Evolutionary conservation across 208 protist genomes (phyloP).

Genomic region (Trypanosoma grayi): DNA sequence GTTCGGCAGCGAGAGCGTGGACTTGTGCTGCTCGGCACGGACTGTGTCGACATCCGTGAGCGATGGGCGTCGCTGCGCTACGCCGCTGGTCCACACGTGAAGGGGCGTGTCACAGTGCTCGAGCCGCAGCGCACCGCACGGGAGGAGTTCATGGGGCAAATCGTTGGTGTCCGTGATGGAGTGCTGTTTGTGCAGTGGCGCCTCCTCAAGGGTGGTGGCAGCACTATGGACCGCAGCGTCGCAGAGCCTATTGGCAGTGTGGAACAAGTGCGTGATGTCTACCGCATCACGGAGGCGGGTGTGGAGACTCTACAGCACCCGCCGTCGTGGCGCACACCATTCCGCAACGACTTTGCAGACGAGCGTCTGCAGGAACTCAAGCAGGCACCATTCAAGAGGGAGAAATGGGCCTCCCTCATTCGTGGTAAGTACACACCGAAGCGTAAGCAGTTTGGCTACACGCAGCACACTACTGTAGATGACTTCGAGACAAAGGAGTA

Average conservation of each 20-base stretch:
- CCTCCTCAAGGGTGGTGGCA: slow-evolving; percentile 50
- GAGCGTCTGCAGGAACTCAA: slow-evolving; percentile 69
- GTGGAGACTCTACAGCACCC: slow-evolving; percentile 61
- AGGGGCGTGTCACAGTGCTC: slow-evolving; percentile 33
- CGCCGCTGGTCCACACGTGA: slow-evolving; percentile 27
- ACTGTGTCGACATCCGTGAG: slow-evolving; percentile 55
- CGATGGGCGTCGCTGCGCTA: slow-evolving; percentile 33
- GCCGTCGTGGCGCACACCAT: slow-evolving; percentile 87
- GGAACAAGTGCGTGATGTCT: slow-evolving; percentile 38
- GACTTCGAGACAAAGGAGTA: slow-evolving; percentile 93
- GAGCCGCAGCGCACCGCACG: slow-evolving; percentile 44
- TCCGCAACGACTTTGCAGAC: slow-evolving; percentile 88
- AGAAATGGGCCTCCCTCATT: slow-evolving; percentile 79
- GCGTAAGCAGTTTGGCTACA: slow-evolving; percentile 82
- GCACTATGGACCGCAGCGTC: slow-evolving; percentile 64
- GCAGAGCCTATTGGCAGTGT: slow-evolving; percentile 55
- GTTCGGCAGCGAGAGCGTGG: slow-evolving; percentile 32
- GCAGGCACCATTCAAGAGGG: slow-evolving; percentile 67
- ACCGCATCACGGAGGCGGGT: slow-evolving; percentile 30
- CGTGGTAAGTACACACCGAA: slow-evolving; percentile 86
- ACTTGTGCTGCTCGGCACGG: slow-evolving; percentile 62
- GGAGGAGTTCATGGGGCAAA: slow-evolving; percentile 75
- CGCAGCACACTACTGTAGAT: slow-evolving; percentile 83
- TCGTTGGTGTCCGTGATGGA: slow-evolving; percentile 76
- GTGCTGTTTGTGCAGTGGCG: slow-evolving; percentile 84